phyloP scores from a whole-genome alignment of 2,329 filamentous ascomycete genomes.

The Ophiosphaerella herpotricha region DNA sequence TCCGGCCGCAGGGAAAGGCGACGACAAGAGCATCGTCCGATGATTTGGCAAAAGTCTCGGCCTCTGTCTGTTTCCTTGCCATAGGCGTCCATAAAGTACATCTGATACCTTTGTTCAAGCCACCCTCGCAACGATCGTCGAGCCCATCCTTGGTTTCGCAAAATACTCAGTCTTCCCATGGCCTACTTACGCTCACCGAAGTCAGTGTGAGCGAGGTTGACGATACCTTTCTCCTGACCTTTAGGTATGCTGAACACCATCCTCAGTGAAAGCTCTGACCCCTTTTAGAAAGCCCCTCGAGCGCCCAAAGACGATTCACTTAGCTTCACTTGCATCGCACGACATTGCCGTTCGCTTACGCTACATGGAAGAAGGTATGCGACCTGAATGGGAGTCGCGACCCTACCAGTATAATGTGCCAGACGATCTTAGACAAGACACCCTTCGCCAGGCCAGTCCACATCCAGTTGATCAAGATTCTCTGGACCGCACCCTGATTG shows the following conservation, averaged over 20 bases:
- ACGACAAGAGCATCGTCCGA: conserved; percentile 64
- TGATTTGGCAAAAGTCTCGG: conserved; percentile 67
- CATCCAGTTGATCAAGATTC: conserved; percentile 64
- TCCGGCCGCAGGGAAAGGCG: conserved; percentile 63
- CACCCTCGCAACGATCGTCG: conserved; percentile 57
- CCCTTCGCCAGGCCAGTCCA: conserved; percentile 41
- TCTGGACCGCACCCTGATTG: conserved; percentile 69
- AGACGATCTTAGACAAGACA: conserved; percentile 47
- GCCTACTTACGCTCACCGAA: conserved; percentile 65
- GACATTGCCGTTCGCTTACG: conserved; percentile 68
- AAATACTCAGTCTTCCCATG: conserved; percentile 60
- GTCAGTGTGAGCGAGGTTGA: conserved; percentile 65
- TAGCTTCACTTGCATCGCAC: conserved; percentile 67
- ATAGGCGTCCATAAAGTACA: conserved; percentile 73
- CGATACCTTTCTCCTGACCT: conserved; percentile 69
- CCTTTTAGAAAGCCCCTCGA: conserved; percentile 57
- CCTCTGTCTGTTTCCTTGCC: conserved; percentile 69
- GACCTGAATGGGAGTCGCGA: conserved; percentile 68
- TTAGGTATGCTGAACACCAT: conserved; percentile 51
- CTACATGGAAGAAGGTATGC: conserved; percentile 64
- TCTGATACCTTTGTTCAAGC: conserved; percentile 67
- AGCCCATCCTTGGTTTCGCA: conserved; percentile 59
- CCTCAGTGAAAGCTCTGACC: conserved; percentile 6
- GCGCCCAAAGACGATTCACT: conserved; percentile 59
- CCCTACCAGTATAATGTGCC: conserved; percentile 68